Evolutionary conservation across 1,139 yeast genomes (phyloP).

Genomic region (Pneumocystis canis): DNA sequence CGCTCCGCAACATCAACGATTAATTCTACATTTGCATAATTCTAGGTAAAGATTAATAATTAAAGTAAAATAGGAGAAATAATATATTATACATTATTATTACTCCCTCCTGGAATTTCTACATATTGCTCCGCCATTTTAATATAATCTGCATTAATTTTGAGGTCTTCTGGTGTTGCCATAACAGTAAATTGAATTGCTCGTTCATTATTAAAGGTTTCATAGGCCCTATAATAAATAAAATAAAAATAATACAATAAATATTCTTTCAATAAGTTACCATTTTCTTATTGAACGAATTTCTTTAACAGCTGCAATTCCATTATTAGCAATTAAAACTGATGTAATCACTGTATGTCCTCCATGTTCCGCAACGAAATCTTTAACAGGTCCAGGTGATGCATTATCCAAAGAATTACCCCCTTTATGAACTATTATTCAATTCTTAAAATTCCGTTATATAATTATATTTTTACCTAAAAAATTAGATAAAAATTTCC

Average conservation of each 20-base stretch:
- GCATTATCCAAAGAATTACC: constrained; percentile 60
- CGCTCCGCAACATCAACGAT: constrained; percentile 96
- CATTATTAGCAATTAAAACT: constrained; percentile 86
- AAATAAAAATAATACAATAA: not conserved
- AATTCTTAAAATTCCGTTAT: constrained; percentile 23
- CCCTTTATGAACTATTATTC: constrained; percentile 47
- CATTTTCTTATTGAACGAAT: constrained; percentile 93
- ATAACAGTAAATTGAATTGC: constrained; percentile 88
- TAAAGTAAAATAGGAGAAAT: not conserved
- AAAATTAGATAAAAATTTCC: not conserved
- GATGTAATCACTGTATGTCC: constrained; percentile 92
- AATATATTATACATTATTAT: constrained; percentile 42
- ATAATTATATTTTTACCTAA: not conserved
- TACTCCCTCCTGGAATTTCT: constrained; percentile 98
- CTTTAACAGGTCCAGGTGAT: constrained; percentile 60
- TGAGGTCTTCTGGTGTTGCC: constrained; percentile 98
- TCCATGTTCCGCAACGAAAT: constrained; percentile 68
- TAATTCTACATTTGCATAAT: constrained; percentile 92
- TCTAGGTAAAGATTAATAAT: constrained; percentile 19
- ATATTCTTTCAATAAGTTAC: constrained; percentile 22
- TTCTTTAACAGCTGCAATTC: constrained; percentile 98
- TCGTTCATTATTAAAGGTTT: constrained; percentile 88
- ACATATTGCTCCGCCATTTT: constrained; percentile 98
- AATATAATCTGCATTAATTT: constrained; percentile 92
- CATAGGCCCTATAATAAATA: constrained; percentile 44